Evolutionary conservation across 768 basidiomycete species (phyloP).

Genomic region (Amanita muscaria): DNA sequence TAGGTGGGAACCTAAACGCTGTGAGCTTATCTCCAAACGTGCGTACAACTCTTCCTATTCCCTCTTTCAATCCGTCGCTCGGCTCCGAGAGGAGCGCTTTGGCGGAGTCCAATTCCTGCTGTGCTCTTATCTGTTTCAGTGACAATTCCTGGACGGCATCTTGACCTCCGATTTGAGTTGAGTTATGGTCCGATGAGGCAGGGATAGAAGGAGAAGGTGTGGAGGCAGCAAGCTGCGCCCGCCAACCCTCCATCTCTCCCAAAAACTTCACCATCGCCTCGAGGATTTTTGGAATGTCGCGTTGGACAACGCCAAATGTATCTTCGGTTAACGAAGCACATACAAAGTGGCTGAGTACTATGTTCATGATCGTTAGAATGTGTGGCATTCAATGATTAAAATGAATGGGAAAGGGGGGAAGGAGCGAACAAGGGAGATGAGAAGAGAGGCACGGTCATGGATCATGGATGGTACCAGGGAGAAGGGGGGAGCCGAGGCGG

Average conservation of each 20-base stretch:
- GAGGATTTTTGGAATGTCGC: conserved; percentile 74
- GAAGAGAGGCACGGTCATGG: too few relatives aligned
- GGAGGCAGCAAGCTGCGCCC: conserved; percentile 39
- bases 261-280: conserved; percentile 70
- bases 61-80: conserved; percentile 51
- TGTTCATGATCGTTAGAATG: too few relatives aligned
- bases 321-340: conserved; percentile 75
- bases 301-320: conserved; percentile 73
- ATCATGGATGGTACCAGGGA: too few relatives aligned
- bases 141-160: conserved; percentile 27
- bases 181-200: background rate
- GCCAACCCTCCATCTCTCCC: conserved; percentile 55
- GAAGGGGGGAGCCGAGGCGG: too few relatives aligned
- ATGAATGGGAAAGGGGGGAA: too few relatives aligned
- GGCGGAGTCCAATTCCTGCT: conserved; percentile 43
- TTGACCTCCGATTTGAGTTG: conserved; percentile 18
- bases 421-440: too few relatives aligned
- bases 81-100: conserved; percentile 34
- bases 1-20: conserved; percentile 74
- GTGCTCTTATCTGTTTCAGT: conserved; percentile 26
- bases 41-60: conserved; percentile 53
- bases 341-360: conserved; percentile 59
- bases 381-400: too few relatives aligned
- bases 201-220: conserved; percentile 9
- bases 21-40: conserved; percentile 69